Percentiles rank a stretch among this genome's conserved stretches.
phyloP scores from a whole-genome alignment of 106 monocot genomes.

The Triglochin maritima region DNA sequence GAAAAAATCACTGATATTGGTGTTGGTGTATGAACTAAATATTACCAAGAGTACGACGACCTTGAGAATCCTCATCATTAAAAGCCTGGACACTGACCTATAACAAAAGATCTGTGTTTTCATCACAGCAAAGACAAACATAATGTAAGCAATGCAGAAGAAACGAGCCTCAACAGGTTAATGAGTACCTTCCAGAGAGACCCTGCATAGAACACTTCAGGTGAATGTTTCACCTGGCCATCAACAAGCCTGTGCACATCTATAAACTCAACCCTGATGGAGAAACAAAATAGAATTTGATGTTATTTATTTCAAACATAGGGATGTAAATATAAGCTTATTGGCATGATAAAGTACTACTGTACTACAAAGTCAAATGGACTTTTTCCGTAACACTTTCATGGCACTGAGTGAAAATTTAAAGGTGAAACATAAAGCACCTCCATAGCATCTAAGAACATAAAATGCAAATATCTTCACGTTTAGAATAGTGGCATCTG shows the following conservation, averaged over 20 bases:
- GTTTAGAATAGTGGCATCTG: too few relatives aligned
- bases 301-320: background rate
- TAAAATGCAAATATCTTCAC: too few relatives aligned
- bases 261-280: constrained; percentile 75
- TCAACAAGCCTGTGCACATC: constrained; percentile 83
- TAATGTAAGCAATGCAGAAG: background rate
- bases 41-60: constrained; percentile 87
- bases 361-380: too few relatives aligned
- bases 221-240: constrained; percentile 94
- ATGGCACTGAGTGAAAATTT: too few relatives aligned
- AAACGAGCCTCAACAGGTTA: background rate
- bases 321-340: too few relatives aligned
- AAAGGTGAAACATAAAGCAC: too few relatives aligned
- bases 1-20: too few relatives aligned
- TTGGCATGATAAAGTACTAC: too few relatives aligned
- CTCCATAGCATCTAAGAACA: too few relatives aligned
- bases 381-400: too few relatives aligned
- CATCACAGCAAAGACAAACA: too few relatives aligned
- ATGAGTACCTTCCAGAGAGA: constrained; percentile 87
- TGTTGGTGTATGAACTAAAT: too few relatives aligned
- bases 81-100: constrained; percentile 98
- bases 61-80: constrained; percentile 97
- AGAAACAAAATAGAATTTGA: constrained; percentile 1
- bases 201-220: constrained; percentile 93
- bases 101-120: constrained; percentile 1